These are phyloP conservation scores for Lipomyces mesembrius DNA, from an alignment of 805 yeast species.

Conservation along the genomic window DNA sequence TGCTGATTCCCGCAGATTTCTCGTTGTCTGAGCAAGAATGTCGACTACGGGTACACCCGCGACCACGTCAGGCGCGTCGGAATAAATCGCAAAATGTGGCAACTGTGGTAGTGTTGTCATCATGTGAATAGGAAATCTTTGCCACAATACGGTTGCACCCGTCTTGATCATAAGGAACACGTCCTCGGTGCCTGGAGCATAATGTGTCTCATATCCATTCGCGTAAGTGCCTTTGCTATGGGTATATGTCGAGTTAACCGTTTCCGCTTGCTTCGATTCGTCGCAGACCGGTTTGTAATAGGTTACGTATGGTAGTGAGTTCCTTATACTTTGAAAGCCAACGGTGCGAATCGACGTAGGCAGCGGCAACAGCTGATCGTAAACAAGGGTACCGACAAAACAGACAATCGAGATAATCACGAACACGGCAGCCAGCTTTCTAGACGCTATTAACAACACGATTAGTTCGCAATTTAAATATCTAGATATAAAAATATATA, in stretches of 20 bases:
- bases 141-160: conserved; percentile 46
- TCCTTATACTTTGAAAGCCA: not conserved
- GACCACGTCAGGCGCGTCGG: conserved; percentile 44
- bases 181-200: conserved; percentile 31
- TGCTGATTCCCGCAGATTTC: conserved; percentile 19
- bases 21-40: conserved; percentile 38
- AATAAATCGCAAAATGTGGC: conserved; percentile 45
- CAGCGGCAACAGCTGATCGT: not conserved
- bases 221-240: conserved; percentile 16
- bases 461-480: not conserved
- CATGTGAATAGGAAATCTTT: conserved; percentile 47
- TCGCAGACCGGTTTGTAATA: not conserved
- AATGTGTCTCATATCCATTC: conserved; percentile 11
- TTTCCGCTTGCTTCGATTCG: not conserved
- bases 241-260: conserved; percentile 7
- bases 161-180: conserved; percentile 47
- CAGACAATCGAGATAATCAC: not conserved
- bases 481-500: too few species aligned
- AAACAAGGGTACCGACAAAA: not conserved
- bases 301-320: not conserved
- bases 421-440: not conserved
- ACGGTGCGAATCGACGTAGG: conserved; percentile 2
- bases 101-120: conserved; percentile 45
- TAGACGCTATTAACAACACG: not conserved
- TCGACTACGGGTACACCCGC: conserved; percentile 46